Evolutionary conservation across 371 early-diverging fungal species (phyloP).

Genomic region (Batkoa obscura): DNA sequence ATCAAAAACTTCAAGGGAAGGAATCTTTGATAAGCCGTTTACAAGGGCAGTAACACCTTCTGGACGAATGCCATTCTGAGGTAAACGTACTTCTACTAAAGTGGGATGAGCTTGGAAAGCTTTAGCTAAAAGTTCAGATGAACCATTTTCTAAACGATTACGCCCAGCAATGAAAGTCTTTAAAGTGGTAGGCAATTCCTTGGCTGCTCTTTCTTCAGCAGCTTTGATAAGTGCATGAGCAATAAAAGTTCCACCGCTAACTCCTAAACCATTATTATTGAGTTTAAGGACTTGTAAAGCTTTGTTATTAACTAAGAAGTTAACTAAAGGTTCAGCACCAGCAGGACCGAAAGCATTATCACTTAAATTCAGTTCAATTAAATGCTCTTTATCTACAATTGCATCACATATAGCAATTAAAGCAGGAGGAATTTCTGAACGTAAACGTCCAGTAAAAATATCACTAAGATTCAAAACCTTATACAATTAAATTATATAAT

Average conservation of each 20-base stretch:
- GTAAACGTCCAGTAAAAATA: slow-evolving; percentile 84
- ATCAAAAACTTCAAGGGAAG: slow-evolving; percentile 53
- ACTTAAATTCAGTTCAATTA: slow-evolving; percentile 69
- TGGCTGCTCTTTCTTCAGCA: slow-evolving; percentile 39
- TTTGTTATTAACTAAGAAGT: slow-evolving; percentile 58
- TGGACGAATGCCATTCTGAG: slow-evolving; percentile 92
- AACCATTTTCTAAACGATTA: slow-evolving; percentile 83
- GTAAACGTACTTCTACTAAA: slow-evolving; percentile 70
- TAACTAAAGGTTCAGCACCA: slow-evolving; percentile 72
- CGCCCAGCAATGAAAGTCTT: slow-evolving; percentile 74
- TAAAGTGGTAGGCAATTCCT: slow-evolving; percentile 40
- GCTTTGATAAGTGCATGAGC: slow-evolving; percentile 63
- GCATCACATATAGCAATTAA: slow-evolving; percentile 71
- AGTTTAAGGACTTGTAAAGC: slow-evolving; percentile 59
- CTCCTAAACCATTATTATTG: slow-evolving; percentile 92
- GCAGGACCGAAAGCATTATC: slow-evolving; percentile 97
- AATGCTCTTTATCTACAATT: slow-evolving; percentile 46
- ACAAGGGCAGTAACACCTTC: slow-evolving; percentile 67
- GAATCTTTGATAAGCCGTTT: slow-evolving; percentile 43
- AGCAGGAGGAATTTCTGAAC: slow-evolving; percentile 71
- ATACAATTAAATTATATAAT: not conserved
- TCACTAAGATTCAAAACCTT: slow-evolving; percentile 55
- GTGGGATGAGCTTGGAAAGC: slow-evolving; percentile 65
- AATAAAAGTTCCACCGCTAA: slow-evolving; percentile 72
- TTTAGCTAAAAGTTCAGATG: slow-evolving; percentile 44